Evolutionary conservation across 306 rosid species (phyloP).

Genomic region (Canavalia ensiformis): DNA sequence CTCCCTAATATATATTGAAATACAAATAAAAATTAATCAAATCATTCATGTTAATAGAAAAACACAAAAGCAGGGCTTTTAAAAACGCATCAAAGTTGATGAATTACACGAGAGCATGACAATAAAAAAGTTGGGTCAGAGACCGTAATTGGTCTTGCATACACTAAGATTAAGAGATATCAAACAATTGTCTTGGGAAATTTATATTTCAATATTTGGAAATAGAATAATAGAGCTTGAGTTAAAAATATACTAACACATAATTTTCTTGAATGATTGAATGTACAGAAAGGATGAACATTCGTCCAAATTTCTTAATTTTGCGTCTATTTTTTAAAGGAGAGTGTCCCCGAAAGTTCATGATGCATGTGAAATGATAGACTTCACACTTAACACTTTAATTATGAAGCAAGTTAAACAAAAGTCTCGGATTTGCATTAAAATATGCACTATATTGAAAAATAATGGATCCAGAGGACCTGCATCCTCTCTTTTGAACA

Average conservation of each 20-base stretch:
- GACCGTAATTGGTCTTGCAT: neutral
- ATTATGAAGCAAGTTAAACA: conserved; percentile 14
- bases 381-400: neutral
- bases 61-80: neutral
- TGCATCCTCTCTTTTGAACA: neutral
- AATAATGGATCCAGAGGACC: neutral
- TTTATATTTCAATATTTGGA: neutral
- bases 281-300: neutral
- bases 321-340: neutral
- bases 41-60: too few species aligned
- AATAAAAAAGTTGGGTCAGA: neutral
- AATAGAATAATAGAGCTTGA: neutral
- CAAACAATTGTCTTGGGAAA: neutral
- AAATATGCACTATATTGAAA: neutral
- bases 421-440: neutral
- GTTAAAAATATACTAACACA: neutral
- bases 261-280: neutral
- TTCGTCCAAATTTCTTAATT: neutral
- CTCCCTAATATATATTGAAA: too few species aligned
- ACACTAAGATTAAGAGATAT: neutral
- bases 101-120: neutral
- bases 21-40: too few species aligned
- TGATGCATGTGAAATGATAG: neutral
- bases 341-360: neutral
- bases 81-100: neutral